These are phyloP conservation scores for fission yeast (Schizosaccharomyces pombe) DNA, from an alignment of 805 yeast species.

Conservation along the genomic window DNA sequence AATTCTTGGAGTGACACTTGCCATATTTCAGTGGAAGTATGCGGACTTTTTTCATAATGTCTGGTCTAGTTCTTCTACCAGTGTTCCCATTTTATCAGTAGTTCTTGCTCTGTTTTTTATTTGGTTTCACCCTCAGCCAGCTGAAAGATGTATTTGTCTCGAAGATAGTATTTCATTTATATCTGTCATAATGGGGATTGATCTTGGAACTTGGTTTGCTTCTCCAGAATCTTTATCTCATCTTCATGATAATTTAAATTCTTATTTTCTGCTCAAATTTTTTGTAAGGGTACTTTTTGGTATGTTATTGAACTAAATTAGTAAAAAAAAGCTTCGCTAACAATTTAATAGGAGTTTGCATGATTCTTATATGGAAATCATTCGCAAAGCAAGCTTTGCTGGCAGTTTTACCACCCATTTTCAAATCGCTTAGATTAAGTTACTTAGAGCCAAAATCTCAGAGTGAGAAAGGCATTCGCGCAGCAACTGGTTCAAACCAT, in stretches of 20 bases:
- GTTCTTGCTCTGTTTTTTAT: constrained; percentile 27
- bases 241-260: not conserved
- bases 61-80: not conserved
- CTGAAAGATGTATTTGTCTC: constrained; percentile 87
- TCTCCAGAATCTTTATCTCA: constrained; percentile 9
- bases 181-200: constrained; percentile 66
- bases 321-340: not conserved
- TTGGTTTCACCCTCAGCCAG: constrained; percentile 56
- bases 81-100: constrained; percentile 15
- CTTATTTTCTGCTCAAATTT: not conserved
- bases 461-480: not conserved
- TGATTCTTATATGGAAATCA: constrained; percentile 52
- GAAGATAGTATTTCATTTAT: constrained; percentile 86
- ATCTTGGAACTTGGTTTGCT: constrained; percentile 32
- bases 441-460: not conserved
- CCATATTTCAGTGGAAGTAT: constrained; percentile 22
- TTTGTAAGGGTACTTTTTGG: not conserved
- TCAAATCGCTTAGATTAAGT: constrained; percentile 9
- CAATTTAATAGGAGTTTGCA: constrained; percentile 25
- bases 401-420: constrained; percentile 34
- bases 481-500: constrained; percentile 18
- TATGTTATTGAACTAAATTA: not conserved
- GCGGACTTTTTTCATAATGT: constrained; percentile 26
- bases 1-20: constrained; percentile 33
- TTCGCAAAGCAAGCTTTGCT: constrained; percentile 44